phyloP scores from a whole-genome alignment of 83 land plant genomes.

The Thuja plicata region DNA sequence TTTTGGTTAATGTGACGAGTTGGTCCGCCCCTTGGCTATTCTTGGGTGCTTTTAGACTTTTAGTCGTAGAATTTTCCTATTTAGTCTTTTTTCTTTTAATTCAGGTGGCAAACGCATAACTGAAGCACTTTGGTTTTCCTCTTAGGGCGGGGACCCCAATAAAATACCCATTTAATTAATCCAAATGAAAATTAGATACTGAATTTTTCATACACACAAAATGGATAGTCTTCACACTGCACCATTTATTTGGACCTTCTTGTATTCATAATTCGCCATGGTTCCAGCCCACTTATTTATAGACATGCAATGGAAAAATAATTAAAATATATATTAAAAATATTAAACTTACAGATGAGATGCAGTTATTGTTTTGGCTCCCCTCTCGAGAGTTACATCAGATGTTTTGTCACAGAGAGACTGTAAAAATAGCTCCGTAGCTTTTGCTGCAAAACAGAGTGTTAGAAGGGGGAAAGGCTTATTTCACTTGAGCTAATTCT shows the following conservation, averaged over 20 bases:
- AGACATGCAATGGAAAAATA: not conserved
- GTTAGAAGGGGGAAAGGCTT: not conserved
- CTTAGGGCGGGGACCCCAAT: too few relatives aligned
- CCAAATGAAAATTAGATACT: not conserved
- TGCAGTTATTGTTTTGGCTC: slow-evolving; percentile 60
- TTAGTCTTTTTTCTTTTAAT: too few relatives aligned
- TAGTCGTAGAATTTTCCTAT: too few relatives aligned
- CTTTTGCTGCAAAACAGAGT: slow-evolving; percentile 40
- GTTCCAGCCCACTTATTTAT: not conserved
- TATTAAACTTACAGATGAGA: slow-evolving; percentile 43
- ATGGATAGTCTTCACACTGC: not conserved
- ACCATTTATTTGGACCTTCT: not conserved
- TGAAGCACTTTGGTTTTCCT: too few relatives aligned
- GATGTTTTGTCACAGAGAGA: slow-evolving; percentile 51
- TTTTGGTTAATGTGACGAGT: too few relatives aligned
- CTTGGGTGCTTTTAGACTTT: too few relatives aligned
- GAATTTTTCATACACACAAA: not conserved
- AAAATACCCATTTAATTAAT: too few relatives aligned
- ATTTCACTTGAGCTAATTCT: not conserved
- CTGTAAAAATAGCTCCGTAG: slow-evolving; percentile 54
- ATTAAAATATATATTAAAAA: not conserved
- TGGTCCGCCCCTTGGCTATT: too few relatives aligned
- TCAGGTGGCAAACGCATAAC: too few relatives aligned
- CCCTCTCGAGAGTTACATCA: slow-evolving; percentile 48
- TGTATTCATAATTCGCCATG: not conserved